Percentiles rank a stretch among this genome's conserved stretches.
phyloP scores from a whole-genome alignment of 2,329 filamentous ascomycete species.

The Triangularia setosa region DNA sequence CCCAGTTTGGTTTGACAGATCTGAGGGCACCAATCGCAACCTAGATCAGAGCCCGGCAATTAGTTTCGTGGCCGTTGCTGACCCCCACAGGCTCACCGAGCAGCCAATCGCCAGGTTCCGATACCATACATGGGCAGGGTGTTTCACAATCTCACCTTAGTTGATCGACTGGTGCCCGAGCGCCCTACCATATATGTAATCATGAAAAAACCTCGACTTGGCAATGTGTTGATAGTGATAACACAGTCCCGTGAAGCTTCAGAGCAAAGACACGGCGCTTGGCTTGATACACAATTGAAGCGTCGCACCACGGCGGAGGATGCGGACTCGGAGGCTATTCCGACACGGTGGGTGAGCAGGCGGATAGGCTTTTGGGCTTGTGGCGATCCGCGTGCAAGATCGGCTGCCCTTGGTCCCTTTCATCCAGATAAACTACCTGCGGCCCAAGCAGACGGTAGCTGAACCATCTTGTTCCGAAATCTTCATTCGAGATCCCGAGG shows the following conservation, averaged over 20 bases:
- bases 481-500: not conserved
- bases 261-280: not conserved
- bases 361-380: not conserved
- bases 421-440: not conserved
- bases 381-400: slow-evolving; percentile 4
- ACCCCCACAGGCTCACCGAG: not conserved
- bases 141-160: not conserved
- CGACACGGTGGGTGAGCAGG: not conserved
- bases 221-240: not conserved
- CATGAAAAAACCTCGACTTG: not conserved
- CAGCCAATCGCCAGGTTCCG: slow-evolving; percentile 10
- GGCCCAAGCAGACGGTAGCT: not conserved
- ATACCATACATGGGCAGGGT: not conserved
- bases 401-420: not conserved
- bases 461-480: not conserved
- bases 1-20: slow-evolving; percentile 16
- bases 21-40: slow-evolving; percentile 26
- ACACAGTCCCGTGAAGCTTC: not conserved
- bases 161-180: not conserved
- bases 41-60: not conserved
- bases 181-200: not conserved
- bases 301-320: not conserved
- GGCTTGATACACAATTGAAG: not conserved
- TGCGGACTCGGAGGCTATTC: slow-evolving; percentile 1
- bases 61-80: slow-evolving; percentile 4